Evolutionary conservation across 2,329 filamentous ascomycete genomes (phyloP).

Genomic region (Fusarium sarcochroum): DNA sequence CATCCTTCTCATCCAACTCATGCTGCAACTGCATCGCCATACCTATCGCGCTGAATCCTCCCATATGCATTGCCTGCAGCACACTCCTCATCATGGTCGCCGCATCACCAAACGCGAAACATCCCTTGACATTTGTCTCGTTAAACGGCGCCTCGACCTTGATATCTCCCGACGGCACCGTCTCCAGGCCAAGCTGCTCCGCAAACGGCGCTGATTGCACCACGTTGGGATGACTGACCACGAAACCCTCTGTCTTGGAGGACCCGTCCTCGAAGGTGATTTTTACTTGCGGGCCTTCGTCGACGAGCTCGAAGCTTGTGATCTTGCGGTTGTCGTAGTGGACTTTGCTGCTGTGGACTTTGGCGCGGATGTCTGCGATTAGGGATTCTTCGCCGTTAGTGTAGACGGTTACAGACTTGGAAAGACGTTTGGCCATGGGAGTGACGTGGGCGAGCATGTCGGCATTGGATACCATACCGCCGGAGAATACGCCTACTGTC

Average conservation of each 20-base stretch:
- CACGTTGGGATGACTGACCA: slow-evolving; percentile 56
- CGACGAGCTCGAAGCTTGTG: slow-evolving; percentile 48
- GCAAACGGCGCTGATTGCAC: slow-evolving; percentile 59
- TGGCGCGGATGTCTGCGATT: slow-evolving; percentile 45
- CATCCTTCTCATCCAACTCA: slow-evolving; percentile 49
- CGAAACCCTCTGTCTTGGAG: slow-evolving; percentile 55
- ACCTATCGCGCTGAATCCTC: slow-evolving; percentile 48
- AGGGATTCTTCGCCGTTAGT: slow-evolving; percentile 61
- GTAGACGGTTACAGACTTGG: slow-evolving; percentile 63
- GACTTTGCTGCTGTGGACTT: slow-evolving; percentile 53
- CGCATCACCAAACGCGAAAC: slow-evolving; percentile 69
- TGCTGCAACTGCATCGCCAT: slow-evolving; percentile 46
- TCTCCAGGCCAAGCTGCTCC: slow-evolving; percentile 60
- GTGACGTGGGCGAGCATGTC: slow-evolving; percentile 57
- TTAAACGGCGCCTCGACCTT: slow-evolving; percentile 60
- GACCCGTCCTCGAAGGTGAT: slow-evolving; percentile 59
- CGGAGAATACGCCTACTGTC: slow-evolving; percentile 63
- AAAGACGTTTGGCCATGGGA: slow-evolving; percentile 60
- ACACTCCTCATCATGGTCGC: slow-evolving; percentile 51
- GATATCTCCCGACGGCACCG: slow-evolving; percentile 60
- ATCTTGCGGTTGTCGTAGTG: slow-evolving; percentile 56
- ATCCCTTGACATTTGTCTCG: slow-evolving; percentile 64
- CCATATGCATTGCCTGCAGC: slow-evolving; percentile 49
- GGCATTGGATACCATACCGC: slow-evolving; percentile 51
- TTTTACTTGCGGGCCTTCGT: slow-evolving; percentile 48